Conservation (phyloP, 257 asterid genomes). For the Solanum corneliomulleri region DNA sequence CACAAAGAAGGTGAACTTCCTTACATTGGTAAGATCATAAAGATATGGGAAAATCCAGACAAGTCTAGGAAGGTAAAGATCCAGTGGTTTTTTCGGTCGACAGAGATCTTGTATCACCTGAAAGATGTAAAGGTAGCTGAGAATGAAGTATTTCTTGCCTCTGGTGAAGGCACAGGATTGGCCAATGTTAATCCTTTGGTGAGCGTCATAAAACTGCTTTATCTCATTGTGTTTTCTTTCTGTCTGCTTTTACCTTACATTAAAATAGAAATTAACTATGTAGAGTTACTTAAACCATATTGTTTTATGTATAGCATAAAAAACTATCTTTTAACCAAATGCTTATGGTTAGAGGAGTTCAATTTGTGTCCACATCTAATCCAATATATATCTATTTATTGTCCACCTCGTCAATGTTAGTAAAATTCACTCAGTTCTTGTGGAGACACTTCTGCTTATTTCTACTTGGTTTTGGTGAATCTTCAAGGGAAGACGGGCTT, state of each 20-base stretch:
- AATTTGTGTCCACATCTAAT: neutral
- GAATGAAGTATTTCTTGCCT: slow-evolving; percentile 74
- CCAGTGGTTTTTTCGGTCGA: slow-evolving; percentile 80
- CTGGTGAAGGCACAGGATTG: slow-evolving; percentile 68
- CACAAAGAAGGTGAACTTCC: slow-evolving; percentile 38
- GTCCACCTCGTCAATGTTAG: neutral
- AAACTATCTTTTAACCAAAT: neutral
- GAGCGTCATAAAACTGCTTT: neutral
- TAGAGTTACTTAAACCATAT: neutral
- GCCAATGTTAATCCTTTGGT: slow-evolving; percentile 58
- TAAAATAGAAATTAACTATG: neutral
- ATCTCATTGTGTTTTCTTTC: neutral
- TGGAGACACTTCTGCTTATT: neutral
- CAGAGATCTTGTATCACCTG: slow-evolving; percentile 45
- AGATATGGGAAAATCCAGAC: slow-evolving; percentile 52
- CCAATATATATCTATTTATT: neutral
- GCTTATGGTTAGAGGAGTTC: neutral
- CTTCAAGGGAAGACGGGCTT: neutral
- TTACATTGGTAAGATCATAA: slow-evolving; percentile 55
- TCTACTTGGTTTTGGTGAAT: neutral
- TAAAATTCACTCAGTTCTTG: neutral
- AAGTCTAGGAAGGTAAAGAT: slow-evolving; percentile 45
- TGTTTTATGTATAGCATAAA: neutral
- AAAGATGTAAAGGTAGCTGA: slow-evolving; percentile 17
- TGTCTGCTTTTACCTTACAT: neutral